phyloP scores from a whole-genome alignment of 2,329 filamentous ascomycete species.

The Grosmannia huntii region DNA sequence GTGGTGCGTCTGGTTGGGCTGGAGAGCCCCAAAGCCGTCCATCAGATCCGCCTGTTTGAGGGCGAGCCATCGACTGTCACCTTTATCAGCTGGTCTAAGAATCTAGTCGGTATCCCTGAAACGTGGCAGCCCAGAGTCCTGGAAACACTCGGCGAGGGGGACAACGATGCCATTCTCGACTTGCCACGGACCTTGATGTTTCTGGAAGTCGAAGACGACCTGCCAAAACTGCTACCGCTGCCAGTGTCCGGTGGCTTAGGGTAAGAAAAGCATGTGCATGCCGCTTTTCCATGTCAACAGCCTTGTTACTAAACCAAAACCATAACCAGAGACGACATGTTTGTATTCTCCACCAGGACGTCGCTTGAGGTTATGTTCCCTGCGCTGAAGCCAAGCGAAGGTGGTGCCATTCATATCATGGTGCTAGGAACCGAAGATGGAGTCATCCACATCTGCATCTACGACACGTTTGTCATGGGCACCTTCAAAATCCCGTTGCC shows the following conservation, averaged over 20 bases:
- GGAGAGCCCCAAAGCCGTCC: conserved; percentile 69
- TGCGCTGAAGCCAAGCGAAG: conserved; percentile 46
- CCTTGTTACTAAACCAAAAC: neutral
- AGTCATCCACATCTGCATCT: conserved; percentile 64
- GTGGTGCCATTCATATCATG: conserved; percentile 68
- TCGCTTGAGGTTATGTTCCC: conserved; percentile 61
- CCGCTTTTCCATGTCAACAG: neutral
- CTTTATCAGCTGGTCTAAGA: conserved; percentile 42
- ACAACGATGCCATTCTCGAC: conserved; percentile 27
- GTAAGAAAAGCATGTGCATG: conserved; percentile 27
- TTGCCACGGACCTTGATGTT: conserved; percentile 62
- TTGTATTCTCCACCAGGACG: conserved; percentile 55
- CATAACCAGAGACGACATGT: conserved; percentile 34
- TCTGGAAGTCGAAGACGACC: conserved; percentile 60
- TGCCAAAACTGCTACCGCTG: conserved; percentile 65
- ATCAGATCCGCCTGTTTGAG: conserved; percentile 49
- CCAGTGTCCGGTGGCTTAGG: conserved; percentile 50
- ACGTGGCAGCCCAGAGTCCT: conserved; percentile 20
- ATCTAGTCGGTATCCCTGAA: conserved; percentile 21
- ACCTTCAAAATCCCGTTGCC: conserved; percentile 39
- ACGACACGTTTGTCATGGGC: conserved; percentile 74
- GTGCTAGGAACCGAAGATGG: conserved; percentile 61
- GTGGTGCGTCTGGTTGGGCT: conserved; percentile 63
- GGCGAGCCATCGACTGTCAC: conserved; percentile 29
- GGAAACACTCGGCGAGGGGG: conserved; percentile 16